Percentiles rank a stretch among this genome's conserved stretches.
phyloP scores from a whole-genome alignment of 2,329 filamentous ascomycete genomes.

The Leptographium flavum region DNA sequence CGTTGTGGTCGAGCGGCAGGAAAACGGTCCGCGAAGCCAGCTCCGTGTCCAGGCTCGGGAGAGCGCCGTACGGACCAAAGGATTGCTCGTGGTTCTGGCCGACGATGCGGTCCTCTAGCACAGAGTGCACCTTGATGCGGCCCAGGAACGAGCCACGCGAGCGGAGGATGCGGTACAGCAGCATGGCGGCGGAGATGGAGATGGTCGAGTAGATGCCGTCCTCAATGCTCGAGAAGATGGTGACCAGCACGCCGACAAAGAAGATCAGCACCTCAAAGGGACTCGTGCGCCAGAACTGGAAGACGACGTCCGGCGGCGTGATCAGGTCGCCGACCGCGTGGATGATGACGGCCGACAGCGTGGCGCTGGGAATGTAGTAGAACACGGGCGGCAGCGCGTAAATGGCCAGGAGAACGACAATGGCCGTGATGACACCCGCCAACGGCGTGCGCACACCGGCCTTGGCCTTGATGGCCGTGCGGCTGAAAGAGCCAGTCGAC shows the following conservation, averaged over 20 bases:
- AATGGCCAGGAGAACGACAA: constrained; percentile 62
- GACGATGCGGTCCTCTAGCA: constrained; percentile 60
- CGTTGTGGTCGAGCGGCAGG: constrained; percentile 72
- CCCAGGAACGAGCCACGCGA: constrained; percentile 76
- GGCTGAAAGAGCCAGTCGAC: constrained; percentile 59
- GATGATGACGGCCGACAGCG: constrained; percentile 64
- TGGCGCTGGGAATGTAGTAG: constrained; percentile 63
- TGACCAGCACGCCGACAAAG: constrained; percentile 82
- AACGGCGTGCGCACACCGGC: constrained; percentile 69
- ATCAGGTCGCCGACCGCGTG: constrained; percentile 76
- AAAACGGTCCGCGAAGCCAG: constrained; percentile 61
- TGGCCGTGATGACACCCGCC: constrained; percentile 62
- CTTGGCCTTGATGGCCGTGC: constrained; percentile 74
- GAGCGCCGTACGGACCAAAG: constrained; percentile 38
- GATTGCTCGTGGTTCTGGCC: constrained; percentile 40
- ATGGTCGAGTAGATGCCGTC: constrained; percentile 86
- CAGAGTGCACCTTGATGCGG: constrained; percentile 67
- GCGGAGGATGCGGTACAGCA: constrained; percentile 73
- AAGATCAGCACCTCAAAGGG: constrained; percentile 86
- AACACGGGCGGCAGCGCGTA: constrained; percentile 67
- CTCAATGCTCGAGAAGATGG: constrained; percentile 78
- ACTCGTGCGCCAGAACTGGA: constrained; percentile 90
- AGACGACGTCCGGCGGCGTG: constrained; percentile 78
- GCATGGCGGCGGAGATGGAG: constrained; percentile 56
- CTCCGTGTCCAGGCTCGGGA: constrained; percentile 29